Conservation (phyloP, 257 asterid genomes). For the Solanum chilense region DNA sequence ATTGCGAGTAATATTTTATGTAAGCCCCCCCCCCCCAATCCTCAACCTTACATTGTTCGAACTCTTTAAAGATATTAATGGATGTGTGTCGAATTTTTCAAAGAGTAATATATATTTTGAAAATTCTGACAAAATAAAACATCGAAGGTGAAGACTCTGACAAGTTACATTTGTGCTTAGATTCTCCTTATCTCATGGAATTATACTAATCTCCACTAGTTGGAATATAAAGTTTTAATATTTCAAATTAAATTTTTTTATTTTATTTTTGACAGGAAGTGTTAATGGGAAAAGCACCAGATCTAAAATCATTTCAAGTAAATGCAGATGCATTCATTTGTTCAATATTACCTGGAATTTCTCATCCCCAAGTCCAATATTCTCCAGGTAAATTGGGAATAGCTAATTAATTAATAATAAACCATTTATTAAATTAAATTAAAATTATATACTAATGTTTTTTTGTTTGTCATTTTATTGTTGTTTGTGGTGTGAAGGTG, state of each 20-base stretch:
- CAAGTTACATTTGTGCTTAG: background rate
- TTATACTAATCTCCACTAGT: background rate
- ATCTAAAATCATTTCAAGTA: conserved; percentile 46
- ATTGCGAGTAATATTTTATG: too few species aligned
- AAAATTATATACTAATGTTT: background rate
- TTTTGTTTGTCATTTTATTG: background rate
- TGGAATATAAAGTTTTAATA: background rate
- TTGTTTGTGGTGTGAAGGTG: conserved; percentile 15
- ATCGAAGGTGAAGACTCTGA: background rate
- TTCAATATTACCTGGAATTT: conserved; percentile 69
- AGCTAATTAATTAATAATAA: background rate
- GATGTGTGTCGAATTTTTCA: too few species aligned
- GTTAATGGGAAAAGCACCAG: conserved; percentile 58
- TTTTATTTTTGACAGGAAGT: conserved; percentile 44
- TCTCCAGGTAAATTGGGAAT: conserved; percentile 58
- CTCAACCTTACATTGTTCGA: too few species aligned
- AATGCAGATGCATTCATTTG: conserved; percentile 80
- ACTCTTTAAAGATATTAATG: too few species aligned
- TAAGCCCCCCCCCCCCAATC: too few species aligned
- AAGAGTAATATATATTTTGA: too few species aligned
- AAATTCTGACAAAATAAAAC: too few species aligned
- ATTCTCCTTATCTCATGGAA: background rate
- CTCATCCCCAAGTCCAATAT: conserved; percentile 69
- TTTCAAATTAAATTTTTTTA: background rate
- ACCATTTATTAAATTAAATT: background rate